Base-by-base conservation (phyloP, 768 basidiomycete species). In the Infundibulicybe gibba region DNA sequence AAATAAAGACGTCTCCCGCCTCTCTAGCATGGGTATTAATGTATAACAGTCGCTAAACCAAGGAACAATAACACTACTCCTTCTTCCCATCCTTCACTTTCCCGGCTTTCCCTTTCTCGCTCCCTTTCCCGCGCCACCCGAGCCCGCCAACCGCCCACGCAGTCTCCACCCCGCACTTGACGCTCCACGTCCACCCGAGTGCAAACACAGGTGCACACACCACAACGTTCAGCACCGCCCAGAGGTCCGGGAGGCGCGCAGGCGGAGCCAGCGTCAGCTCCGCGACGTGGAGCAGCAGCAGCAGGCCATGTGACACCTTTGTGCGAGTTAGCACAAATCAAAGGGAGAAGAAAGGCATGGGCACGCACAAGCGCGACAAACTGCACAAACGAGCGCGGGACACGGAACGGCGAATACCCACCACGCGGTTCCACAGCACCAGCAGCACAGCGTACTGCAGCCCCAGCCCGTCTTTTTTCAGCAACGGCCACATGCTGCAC, bases 401-500 rank as follows among this genome's bases (percentile, higher is more conserved):
- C 33, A 13, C 60, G 69, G 46, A 87, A 65, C 3, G 88, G 90
- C 55, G 84, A 83, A 53, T 89, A 80, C 1, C 94, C 94, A 94
- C 74, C 2, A 87, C 51, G 47, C 79, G 76, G 61, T 95, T 97
- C 93, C 93, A 98, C 2, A 94, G 55, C 0, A 85, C 19, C 13
- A 81, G 70, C 10, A 82, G 64, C 0, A 79, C 82, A 33, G 87
- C 45, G 55, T 94, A 94, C 62, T 88, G 90, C 13, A 88, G 52
- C 0, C 74, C 81, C 8, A 88, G 74, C 0, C 87, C 89, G 51
- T 97, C 94, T 49, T 78, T 76, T 57, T 83, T 80, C 20, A 97
- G 65, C 16, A 97, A 64, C 0, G 94, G 94, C 87, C 89, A 97
- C 90, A 97, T 94, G 59, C 94, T 94, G 59, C n/a, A 41, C 14